Percentiles rank a stretch among this genome's conserved stretches.
Conservation (phyloP, 2,329 filamentous ascomycete genomes). For the Fusarium sublunatum region DNA sequence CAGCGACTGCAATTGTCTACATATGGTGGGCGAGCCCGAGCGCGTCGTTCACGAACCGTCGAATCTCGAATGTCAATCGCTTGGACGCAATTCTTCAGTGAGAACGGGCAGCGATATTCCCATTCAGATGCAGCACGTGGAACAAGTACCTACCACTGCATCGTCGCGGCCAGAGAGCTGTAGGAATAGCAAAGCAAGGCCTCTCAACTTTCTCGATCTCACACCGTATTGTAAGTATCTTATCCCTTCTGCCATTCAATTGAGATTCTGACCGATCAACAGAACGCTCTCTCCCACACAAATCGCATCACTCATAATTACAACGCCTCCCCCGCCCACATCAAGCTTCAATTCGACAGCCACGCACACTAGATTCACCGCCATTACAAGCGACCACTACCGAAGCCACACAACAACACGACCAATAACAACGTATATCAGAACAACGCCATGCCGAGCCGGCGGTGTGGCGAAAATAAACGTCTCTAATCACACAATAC, state of each 20-base stretch:
- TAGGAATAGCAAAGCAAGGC: conserved; percentile 4
- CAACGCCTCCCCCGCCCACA: not conserved
- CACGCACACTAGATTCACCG: conserved; percentile 10
- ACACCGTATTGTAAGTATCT: conserved; percentile 12
- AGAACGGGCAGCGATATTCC: conserved; percentile 12
- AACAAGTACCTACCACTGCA: not conserved
- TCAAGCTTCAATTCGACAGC: not conserved
- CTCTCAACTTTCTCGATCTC: conserved; percentile 18
- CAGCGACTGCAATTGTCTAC: conserved; percentile 33
- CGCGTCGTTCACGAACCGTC: not conserved
- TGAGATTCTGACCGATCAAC: not conserved
- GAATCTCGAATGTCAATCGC: conserved; percentile 12
- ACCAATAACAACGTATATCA: not conserved
- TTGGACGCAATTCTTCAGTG: conserved; percentile 2
- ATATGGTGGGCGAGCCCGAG: conserved; percentile 19
- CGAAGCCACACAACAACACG: conserved; percentile 3
- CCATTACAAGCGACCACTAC: conserved; percentile 1
- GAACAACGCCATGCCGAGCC: not conserved
- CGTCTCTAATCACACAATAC: not conserved
- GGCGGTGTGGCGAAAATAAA: not conserved
- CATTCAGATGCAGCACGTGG: conserved; percentile 13
- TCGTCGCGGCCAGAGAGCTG: conserved; percentile 4
- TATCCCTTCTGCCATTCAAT: not conserved
- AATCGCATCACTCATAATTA: not conserved
- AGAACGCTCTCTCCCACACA: not conserved